Evolutionary conservation across 352 stramenopile genomes (phyloP).

Genomic region (Peronospora destructor): DNA sequence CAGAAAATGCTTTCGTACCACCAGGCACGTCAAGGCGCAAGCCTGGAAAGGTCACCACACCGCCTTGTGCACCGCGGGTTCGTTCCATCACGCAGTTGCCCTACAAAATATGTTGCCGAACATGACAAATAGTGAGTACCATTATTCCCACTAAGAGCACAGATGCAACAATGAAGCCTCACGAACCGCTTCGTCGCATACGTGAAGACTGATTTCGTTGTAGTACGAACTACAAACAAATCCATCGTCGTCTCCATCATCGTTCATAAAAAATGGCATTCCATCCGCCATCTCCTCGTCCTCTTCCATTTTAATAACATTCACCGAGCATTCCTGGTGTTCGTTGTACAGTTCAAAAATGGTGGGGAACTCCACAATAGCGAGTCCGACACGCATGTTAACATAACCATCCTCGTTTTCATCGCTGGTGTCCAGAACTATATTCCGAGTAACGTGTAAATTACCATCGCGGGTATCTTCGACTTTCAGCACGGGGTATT

Average conservation of each 20-base stretch:
- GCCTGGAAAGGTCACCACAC: slow-evolving; percentile 48
- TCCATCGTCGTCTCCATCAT: slow-evolving; percentile 56
- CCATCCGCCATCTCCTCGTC: slow-evolving; percentile 53
- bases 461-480: slow-evolving; percentile 47
- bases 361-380: slow-evolving; percentile 67
- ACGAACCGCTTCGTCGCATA: slow-evolving; percentile 50
- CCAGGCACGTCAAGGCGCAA: slow-evolving; percentile 58
- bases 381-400: slow-evolving; percentile 54
- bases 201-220: slow-evolving; percentile 53
- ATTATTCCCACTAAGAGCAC: not conserved
- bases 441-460: slow-evolving; percentile 43
- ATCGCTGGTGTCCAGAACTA: slow-evolving; percentile 62
- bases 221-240: slow-evolving; percentile 56
- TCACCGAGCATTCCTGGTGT: slow-evolving; percentile 57
- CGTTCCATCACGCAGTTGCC: slow-evolving; percentile 57
- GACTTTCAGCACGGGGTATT: slow-evolving; percentile 49
- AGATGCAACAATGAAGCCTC: not conserved
- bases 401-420: slow-evolving; percentile 57
- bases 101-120: slow-evolving; percentile 13
- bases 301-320: slow-evolving; percentile 70
- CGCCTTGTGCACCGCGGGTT: slow-evolving; percentile 37
- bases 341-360: slow-evolving; percentile 63
- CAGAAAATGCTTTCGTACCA: slow-evolving; percentile 28
- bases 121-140: slow-evolving; percentile 1
- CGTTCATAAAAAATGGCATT: slow-evolving; percentile 67